Evolutionary conservation across 331 rosid species (phyloP).

Genomic region (Quercus lobata): DNA sequence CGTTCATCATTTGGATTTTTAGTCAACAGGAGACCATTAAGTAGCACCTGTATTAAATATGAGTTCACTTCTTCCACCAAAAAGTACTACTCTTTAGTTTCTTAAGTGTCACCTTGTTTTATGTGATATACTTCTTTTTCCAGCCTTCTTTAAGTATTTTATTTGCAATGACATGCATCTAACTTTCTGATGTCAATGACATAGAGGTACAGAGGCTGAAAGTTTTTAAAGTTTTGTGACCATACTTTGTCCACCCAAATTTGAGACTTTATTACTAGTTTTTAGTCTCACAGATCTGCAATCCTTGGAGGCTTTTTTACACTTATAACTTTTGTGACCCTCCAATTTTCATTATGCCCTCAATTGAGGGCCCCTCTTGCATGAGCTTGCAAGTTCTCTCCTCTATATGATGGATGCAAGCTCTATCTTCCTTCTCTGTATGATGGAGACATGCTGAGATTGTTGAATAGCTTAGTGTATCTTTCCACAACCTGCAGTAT

Average conservation of each 20-base stretch:
- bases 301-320: slow-evolving; percentile 36
- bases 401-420: too few relatives aligned
- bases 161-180: too few relatives aligned
- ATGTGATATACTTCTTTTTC: too few relatives aligned
- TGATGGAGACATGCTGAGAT: too few relatives aligned
- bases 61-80: background rate
- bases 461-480: too few relatives aligned
- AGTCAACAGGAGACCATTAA: slow-evolving; percentile 75
- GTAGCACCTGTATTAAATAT: slow-evolving; percentile 58
- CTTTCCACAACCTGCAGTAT: too few relatives aligned
- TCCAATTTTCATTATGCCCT: slow-evolving; percentile 20
- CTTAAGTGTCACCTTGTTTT: slow-evolving; percentile 37
- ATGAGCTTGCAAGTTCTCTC: too few relatives aligned
- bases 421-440: too few relatives aligned
- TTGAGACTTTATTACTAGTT: slow-evolving; percentile 44
- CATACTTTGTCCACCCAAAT: slow-evolving; percentile 33
- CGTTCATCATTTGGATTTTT: slow-evolving; percentile 76
- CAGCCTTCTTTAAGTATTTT: too few relatives aligned
- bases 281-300: slow-evolving; percentile 42
- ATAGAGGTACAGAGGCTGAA: slow-evolving; percentile 27
- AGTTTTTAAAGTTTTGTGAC: slow-evolving; percentile 39
- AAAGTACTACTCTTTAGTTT: slow-evolving; percentile 19
- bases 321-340: slow-evolving; percentile 23
- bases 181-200: slow-evolving; percentile 23
- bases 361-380: too few relatives aligned